These are phyloP conservation scores for Penicillium canariense DNA, from an alignment of 495 filamentous ascomycete genomes.

Conservation along the genomic window DNA sequence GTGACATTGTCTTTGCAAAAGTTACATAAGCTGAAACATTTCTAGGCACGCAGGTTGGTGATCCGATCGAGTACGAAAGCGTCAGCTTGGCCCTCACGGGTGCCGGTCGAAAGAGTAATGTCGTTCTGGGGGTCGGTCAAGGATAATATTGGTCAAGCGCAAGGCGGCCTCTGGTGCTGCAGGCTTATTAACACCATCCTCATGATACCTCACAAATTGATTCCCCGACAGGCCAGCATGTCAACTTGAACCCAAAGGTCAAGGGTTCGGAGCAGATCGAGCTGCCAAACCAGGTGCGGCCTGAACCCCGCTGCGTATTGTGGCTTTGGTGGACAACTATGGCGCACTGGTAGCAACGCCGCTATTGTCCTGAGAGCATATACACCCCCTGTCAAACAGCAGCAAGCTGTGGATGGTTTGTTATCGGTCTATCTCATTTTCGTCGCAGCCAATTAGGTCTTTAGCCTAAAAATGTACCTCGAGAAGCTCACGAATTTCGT, in stretches of 20 bases:
- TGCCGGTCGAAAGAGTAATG: conserved; percentile 6
- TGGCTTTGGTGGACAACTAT: not conserved
- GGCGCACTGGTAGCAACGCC: not conserved
- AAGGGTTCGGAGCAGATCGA: not conserved
- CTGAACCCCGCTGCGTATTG: not conserved
- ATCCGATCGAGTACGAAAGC: conserved; percentile 29
- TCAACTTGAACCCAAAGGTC: conserved; percentile 26
- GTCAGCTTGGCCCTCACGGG: conserved; percentile 31
- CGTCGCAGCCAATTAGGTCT: not conserved
- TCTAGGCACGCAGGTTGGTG: conserved; percentile 36
- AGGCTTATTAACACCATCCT: conserved; percentile 37
- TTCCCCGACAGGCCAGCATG: conserved; percentile 34
- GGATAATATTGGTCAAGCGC: conserved; percentile 41
- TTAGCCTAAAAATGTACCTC: too few species aligned
- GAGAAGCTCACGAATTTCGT: too few species aligned
- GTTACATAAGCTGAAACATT: not conserved
- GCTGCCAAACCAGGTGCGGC: not conserved
- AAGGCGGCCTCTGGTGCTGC: conserved; percentile 43
- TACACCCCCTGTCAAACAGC: not conserved
- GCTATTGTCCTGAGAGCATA: not conserved
- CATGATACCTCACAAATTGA: conserved; percentile 39
- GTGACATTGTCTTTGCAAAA: not conserved
- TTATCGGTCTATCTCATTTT: not conserved
- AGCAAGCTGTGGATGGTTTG: too few species aligned
- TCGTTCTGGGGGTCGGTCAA: conserved; percentile 40